These are phyloP conservation scores for Syncephalastrum racemosum DNA, from an alignment of 371 early-diverging fungal species.

Conservation along the genomic window DNA sequence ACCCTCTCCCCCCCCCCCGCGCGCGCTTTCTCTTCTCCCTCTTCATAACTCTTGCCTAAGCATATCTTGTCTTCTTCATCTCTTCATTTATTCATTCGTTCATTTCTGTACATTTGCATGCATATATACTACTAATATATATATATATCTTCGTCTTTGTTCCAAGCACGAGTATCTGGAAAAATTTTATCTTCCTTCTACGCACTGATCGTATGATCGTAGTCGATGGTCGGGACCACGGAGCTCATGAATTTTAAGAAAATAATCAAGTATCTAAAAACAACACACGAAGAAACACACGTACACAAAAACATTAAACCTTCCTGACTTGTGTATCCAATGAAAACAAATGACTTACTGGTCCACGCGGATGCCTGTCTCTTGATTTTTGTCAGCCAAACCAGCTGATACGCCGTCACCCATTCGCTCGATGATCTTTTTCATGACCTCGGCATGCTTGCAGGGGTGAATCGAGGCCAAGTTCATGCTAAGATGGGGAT, in stretches of 20 bases:
- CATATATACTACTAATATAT: too few relatives aligned
- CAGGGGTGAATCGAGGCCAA: slow-evolving; percentile 97
- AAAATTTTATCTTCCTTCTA: slow-evolving; percentile 13
- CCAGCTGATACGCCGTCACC: slow-evolving; percentile 42
- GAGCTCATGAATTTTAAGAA: slow-evolving; percentile 96
- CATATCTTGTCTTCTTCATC: slow-evolving; percentile 1
- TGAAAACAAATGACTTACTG: slow-evolving; percentile 60
- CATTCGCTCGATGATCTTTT: slow-evolving; percentile 87
- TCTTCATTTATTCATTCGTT: slow-evolving; percentile 10
- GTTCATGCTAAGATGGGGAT: slow-evolving; percentile 85
- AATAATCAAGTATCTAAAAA: slow-evolving; percentile 76
- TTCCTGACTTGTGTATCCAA: slow-evolving; percentile 4
- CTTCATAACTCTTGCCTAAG: not conserved
- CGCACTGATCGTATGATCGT: slow-evolving; percentile 86
- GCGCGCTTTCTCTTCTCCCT: not conserved
- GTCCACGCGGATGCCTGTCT: slow-evolving; percentile 79
- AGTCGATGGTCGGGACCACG: slow-evolving; percentile 97
- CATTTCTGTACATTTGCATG: slow-evolving; percentile 9
- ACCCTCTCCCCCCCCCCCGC: not conserved
- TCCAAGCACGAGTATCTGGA: too few relatives aligned
- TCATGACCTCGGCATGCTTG: slow-evolving; percentile 98
- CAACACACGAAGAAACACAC: not conserved
- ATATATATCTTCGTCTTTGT: too few relatives aligned
- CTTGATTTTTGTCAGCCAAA: slow-evolving; percentile 16
- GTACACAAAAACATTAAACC: not conserved